Conservation (phyloP, 768 basidiomycete species). For the Baorangia bicolor region DNA sequence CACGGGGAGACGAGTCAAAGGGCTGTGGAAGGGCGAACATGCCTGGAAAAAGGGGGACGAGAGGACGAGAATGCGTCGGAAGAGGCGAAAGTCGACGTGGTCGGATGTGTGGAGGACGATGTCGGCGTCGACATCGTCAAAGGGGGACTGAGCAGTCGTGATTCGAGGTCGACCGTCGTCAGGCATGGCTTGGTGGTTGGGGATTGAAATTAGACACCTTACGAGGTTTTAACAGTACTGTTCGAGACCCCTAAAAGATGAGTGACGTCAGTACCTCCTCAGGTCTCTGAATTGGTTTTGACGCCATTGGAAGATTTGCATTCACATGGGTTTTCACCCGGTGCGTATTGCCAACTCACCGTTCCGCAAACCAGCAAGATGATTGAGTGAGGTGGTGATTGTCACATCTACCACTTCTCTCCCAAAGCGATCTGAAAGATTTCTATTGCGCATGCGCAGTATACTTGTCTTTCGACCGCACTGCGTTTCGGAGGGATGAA, state of each 20-base stretch:
- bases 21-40: slow-evolving; percentile 7
- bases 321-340: too few relatives aligned
- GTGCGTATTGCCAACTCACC: not conserved
- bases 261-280: too few relatives aligned
- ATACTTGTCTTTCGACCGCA: too few relatives aligned
- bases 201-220: too few relatives aligned
- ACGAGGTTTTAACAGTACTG: too few relatives aligned
- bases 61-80: slow-evolving; percentile 1
- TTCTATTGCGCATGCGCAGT: not conserved
- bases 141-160: not conserved
- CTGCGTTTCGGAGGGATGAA: not conserved
- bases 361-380: not conserved
- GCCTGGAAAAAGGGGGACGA: slow-evolving; percentile 1
- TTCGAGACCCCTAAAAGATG: not conserved
- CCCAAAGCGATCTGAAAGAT: not conserved
- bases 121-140: slow-evolving; percentile 2
- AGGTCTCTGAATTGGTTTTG: too few relatives aligned
- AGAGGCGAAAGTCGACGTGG: slow-evolving; percentile 1
- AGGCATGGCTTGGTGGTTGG: not conserved
- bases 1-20: not conserved
- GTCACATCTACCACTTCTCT: not conserved
- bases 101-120: slow-evolving; percentile 3
- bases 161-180: not conserved
- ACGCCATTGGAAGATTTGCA: too few relatives aligned
- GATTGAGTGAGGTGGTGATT: not conserved